A percentile compares a stretch with the other conserved stretches of the same genome.
These are phyloP conservation scores for Grigorovia yakushimaensis DNA, from an alignment of 805 yeast genomes.

Conservation along the genomic window DNA sequence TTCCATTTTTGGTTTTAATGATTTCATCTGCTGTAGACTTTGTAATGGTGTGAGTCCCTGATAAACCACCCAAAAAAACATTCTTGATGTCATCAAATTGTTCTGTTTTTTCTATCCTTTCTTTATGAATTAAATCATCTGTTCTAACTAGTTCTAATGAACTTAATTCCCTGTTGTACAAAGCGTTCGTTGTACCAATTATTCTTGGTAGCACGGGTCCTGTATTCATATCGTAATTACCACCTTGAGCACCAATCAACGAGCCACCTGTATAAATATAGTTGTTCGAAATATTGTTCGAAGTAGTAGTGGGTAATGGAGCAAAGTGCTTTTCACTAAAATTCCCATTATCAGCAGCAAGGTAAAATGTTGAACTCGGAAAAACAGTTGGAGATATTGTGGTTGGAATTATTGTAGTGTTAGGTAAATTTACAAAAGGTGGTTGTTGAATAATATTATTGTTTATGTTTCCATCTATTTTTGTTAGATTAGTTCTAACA, in stretches of 20 bases:
- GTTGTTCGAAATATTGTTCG: too few relatives aligned
- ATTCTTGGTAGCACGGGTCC: neutral
- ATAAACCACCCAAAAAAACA: neutral
- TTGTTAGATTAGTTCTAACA: too few relatives aligned
- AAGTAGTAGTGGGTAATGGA: too few relatives aligned
- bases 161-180: neutral
- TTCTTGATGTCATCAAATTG: neutral
- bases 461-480: neutral
- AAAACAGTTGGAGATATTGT: too few relatives aligned
- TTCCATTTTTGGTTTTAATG: slow-evolving; percentile 24
- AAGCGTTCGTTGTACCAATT: neutral
- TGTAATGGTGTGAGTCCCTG: neutral
- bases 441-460: too few relatives aligned
- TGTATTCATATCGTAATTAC: neutral
- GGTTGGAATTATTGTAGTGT: too few relatives aligned
- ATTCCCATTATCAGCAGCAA: too few relatives aligned
- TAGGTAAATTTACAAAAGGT: too few relatives aligned
- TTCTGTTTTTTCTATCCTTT: neutral
- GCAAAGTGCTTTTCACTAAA: too few relatives aligned
- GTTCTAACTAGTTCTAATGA: neutral
- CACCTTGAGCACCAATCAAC: too few relatives aligned
- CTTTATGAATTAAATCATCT: neutral
- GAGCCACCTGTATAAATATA: too few relatives aligned
- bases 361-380: too few relatives aligned
- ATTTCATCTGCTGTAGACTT: slow-evolving; percentile 23